Conservation (phyloP, 108 stramenopile species). For the Schizochytrium sp. region DNA sequence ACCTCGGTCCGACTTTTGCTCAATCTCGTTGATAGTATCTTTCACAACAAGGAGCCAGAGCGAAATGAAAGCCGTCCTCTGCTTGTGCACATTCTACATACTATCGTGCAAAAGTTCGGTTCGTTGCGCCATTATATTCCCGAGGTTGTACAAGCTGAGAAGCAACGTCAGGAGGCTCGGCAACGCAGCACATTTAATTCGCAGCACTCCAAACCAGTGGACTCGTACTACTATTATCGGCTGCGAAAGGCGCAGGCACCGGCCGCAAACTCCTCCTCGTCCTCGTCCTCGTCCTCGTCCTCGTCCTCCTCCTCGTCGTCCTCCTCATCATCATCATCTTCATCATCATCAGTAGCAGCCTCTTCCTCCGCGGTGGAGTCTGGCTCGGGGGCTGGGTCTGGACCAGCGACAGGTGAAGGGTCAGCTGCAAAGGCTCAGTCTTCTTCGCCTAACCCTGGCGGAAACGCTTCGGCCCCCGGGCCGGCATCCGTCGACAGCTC, state of each 20-base stretch:
- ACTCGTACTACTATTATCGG: neutral
- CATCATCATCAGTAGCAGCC: no score
- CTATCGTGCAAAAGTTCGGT: constrained; percentile 71
- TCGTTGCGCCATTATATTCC: constrained; percentile 53
- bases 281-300: neutral
- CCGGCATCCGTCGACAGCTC: neutral
- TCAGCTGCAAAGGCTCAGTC: no score
- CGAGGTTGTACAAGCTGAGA: neutral
- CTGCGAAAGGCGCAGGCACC: neutral
- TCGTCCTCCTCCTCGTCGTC: no score
- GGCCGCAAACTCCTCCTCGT: neutral
- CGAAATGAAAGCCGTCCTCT: constrained; percentile 49
- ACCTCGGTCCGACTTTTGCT: constrained; percentile 72
- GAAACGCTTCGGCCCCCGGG: no score
- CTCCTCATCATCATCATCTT: no score
- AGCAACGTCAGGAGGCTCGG: neutral
- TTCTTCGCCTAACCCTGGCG: no score
- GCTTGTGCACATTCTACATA: constrained; percentile 64
- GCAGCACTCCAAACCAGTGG: neutral
- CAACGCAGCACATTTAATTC: neutral
- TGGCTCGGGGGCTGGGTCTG: no score
- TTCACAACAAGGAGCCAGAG: constrained; percentile 50
- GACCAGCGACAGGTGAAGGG: no score
- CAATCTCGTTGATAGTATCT: constrained; percentile 75
- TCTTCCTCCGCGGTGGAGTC: no score